A percentile compares a stretch with the other conserved stretches of the same genome.
These are phyloP conservation scores for Xylaria curta DNA, from an alignment of 495 filamentous ascomycete species.

Conservation along the genomic window DNA sequence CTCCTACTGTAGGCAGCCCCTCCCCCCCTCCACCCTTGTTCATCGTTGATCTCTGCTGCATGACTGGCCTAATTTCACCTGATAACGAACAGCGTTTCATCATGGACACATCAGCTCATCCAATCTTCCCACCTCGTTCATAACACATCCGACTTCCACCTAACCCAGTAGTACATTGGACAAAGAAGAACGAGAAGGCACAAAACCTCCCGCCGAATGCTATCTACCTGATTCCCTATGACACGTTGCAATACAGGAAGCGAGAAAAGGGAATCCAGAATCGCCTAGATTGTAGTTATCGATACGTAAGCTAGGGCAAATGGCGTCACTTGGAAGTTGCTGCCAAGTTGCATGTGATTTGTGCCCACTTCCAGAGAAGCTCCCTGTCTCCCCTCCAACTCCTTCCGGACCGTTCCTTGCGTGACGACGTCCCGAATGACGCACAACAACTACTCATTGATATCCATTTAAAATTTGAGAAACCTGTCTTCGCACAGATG, in stretches of 20 bases:
- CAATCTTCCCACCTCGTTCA: slow-evolving; percentile 10
- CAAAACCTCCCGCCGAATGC: background rate
- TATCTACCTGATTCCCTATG: background rate
- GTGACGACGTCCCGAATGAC: slow-evolving; percentile 9
- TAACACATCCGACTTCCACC: background rate
- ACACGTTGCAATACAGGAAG: slow-evolving; percentile 3
- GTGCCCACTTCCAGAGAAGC: slow-evolving; percentile 17
- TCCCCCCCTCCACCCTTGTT: slow-evolving; percentile 2
- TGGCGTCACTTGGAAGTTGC: slow-evolving; percentile 13
- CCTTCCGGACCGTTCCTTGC: slow-evolving; percentile 10
- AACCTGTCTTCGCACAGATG: background rate
- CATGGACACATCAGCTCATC: slow-evolving; percentile 21
- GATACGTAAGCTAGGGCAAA: background rate
- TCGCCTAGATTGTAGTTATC: background rate
- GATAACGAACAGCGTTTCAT: slow-evolving; percentile 23
- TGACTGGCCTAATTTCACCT: slow-evolving; percentile 21
- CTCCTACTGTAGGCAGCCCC: background rate
- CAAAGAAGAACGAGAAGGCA: background rate
- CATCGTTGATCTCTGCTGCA: slow-evolving; percentile 7
- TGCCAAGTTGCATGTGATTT: slow-evolving; percentile 28
- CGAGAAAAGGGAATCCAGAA: background rate
- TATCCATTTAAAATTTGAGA: background rate
- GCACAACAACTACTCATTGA: slow-evolving; percentile 1
- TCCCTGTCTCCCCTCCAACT: background rate
- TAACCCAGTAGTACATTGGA: background rate